Conservation (phyloP, 2,329 filamentous ascomycete species). For the Fusarium acutatum region DNA sequence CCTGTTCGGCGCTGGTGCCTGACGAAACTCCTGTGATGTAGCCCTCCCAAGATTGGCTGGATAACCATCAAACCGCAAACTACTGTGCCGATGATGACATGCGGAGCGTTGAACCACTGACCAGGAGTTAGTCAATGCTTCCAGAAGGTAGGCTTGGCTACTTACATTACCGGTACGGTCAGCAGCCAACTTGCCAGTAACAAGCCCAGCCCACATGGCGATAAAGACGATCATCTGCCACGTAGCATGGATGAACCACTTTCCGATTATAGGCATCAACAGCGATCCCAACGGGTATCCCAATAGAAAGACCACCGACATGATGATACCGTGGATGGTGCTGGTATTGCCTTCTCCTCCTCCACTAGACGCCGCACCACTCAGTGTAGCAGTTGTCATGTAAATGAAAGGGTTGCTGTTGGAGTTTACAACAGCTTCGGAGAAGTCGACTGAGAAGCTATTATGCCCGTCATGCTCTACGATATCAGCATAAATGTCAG, state of each 20-base stretch:
- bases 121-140: neutral
- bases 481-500: neutral
- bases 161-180: neutral
- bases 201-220: neutral
- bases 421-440: neutral
- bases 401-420: neutral
- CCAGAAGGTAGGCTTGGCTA: neutral
- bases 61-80: conserved; percentile 62
- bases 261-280: neutral
- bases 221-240: neutral
- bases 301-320: neutral
- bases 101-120: conserved; percentile 60
- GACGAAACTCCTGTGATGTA: conserved; percentile 64
- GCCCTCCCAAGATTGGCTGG: conserved; percentile 64
- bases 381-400: neutral
- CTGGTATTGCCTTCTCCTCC: neutral
- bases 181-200: neutral
- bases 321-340: neutral
- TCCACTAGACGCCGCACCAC: neutral
- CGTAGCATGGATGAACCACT: neutral
- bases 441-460: neutral
- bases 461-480: neutral
- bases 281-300: neutral
- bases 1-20: conserved; percentile 56
- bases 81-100: conserved; percentile 64